Evolutionary conservation across 2,329 filamentous ascomycete species (phyloP), one percentile per base, ranked within the genome.

Genomic region (Pyrenochaeta sp.): DNA sequence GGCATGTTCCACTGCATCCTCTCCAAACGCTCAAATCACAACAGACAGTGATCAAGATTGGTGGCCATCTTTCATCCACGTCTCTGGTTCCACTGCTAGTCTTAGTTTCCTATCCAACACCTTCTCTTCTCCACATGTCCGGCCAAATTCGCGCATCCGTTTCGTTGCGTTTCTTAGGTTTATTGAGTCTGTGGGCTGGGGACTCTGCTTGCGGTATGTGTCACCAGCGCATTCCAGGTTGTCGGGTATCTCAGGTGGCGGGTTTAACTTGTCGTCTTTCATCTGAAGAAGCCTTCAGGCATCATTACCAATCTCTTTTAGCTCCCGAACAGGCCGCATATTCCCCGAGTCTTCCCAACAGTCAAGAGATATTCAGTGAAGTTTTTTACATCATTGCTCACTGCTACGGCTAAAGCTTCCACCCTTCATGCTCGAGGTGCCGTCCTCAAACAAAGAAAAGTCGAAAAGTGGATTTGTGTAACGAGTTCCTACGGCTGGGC

Each of bases 191-290:
- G 53, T 38, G 30, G 55, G 46, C 48, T 49, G 38, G 44, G 22
- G 37, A 42, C 24, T 45, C 61, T 63, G 58, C 52, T 63, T 65
- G 56, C 61, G 57, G 55, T 41, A 61, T 63, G 45, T 32, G 40
- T 41, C 34, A 36, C 31, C 26, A 32, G 37, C 26, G 37, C 56
- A 55, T 62, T 52, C 48, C 50, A 47, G 27, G 22, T 50, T 30
- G 17, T 46, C 38, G 43, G n/a, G 42, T 44, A 41, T 24, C 27
- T 35, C 13, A 23, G 35, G 32, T 47, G 51, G 47, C 47, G 28
- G 44, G 46, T 37, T 19, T 46, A 39, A 32, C 27, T 31, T 37
- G 28, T 34, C 35, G 39, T 51, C 39, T 17, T 23, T 20, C 28
- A 20, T 11, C 10, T 35, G 14, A 24, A 27, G n/a, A 29, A 29